Conservation (phyloP, 73 alveolate genomes). For the Symbiodinium natans region DNA sequence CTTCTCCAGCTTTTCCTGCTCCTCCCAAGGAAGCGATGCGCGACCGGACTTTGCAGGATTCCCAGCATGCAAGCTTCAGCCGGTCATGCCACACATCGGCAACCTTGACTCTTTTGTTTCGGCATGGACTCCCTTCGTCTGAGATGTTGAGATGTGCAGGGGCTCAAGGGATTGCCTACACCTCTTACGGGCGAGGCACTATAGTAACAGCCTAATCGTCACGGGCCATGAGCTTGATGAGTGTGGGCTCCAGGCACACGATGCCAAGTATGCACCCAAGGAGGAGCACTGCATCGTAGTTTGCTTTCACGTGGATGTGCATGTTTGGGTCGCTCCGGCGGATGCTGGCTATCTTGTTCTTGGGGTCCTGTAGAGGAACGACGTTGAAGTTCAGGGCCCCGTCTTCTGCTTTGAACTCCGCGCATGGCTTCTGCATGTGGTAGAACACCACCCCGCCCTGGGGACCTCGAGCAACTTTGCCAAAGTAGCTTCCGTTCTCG, state of each 20-base stretch:
- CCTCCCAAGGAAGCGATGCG: not conserved
- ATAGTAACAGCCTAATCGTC: not conserved
- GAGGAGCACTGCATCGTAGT: not conserved
- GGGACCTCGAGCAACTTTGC: not conserved
- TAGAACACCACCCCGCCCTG: conserved; percentile 14
- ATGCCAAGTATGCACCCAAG: conserved; percentile 11
- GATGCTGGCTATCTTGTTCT: not conserved
- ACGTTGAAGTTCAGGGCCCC: not conserved
- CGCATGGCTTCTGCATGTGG: conserved; percentile 28
- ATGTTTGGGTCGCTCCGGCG: conserved; percentile 8
- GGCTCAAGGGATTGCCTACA: not conserved
- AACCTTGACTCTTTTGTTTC: not conserved
- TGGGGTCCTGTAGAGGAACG: not conserved
- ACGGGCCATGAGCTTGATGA: not conserved
- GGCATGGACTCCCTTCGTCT: not conserved
- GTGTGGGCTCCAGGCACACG: conserved; percentile 10
- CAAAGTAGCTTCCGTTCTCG: not conserved
- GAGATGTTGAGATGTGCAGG: not conserved
- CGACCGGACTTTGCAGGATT: not conserved
- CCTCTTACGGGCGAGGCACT: conserved; percentile 21
- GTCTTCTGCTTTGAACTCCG: not conserved
- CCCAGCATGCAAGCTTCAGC: not conserved
- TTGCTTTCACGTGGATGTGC: not conserved
- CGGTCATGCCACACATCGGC: not conserved
- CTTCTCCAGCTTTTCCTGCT: not conserved